Evolutionary conservation across 345 rosid species (phyloP).

Genomic region (Pistacia atlantica): DNA sequence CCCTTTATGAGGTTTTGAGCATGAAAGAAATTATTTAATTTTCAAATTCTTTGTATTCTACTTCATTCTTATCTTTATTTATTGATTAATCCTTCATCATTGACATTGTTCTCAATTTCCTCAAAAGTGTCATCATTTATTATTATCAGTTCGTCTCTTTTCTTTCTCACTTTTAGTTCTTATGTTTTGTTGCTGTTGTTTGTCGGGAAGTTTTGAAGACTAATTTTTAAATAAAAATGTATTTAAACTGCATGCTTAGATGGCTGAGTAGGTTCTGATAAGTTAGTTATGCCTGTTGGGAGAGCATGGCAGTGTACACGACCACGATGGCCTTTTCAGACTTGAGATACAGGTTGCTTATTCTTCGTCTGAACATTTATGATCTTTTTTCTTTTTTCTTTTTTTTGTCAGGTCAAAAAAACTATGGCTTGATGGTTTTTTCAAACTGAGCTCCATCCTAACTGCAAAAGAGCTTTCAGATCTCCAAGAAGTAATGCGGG

Average conservation of each 20-base stretch:
- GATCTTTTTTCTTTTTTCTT: neutral
- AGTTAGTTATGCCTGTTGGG: no score
- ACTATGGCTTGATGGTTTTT: constrained; percentile 93
- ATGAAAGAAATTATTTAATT: neutral
- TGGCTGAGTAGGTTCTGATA: no score
- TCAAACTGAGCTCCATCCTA: constrained; percentile 55
- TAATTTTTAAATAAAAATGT: neutral
- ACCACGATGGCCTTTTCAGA: neutral
- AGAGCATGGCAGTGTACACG: no score
- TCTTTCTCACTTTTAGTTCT: neutral
- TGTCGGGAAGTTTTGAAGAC: neutral
- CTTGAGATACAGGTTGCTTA: neutral
- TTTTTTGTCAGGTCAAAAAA: constrained; percentile 66
- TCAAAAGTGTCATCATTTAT: no score
- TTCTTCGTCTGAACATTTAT: neutral
- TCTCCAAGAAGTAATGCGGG: constrained; percentile 96
- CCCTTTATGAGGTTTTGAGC: neutral
- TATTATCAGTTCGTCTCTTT: no score
- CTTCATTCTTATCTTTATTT: no score
- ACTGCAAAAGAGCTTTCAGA: constrained; percentile 86
- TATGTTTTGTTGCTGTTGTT: neutral
- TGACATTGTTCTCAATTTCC: no score
- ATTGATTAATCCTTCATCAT: no score
- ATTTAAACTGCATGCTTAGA: neutral
- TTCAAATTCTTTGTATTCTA: no score